These are phyloP conservation scores for Fusarium goolgardi DNA, from an alignment of 2,329 filamentous ascomycete species.

Conservation along the genomic window DNA sequence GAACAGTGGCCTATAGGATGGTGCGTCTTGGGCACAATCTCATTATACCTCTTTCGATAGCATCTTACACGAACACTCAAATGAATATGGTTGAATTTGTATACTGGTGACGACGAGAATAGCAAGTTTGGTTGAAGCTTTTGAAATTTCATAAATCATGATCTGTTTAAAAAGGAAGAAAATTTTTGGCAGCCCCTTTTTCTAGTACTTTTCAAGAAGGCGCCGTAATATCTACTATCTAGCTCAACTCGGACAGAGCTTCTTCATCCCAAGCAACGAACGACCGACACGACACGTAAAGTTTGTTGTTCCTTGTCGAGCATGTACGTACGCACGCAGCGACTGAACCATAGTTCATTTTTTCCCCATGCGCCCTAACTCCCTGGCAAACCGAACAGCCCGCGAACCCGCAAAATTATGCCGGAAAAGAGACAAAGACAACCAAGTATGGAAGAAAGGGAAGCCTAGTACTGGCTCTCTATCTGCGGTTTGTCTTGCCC, in stretches of 20 bases:
- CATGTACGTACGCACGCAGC: conserved; percentile 27
- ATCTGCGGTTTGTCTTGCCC: conserved; percentile 84
- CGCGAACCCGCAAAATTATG: conserved; percentile 38
- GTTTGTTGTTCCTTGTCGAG: conserved; percentile 20
- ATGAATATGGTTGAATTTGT: conserved; percentile 26
- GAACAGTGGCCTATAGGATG: conserved; percentile 13
- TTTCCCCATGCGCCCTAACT: conserved; percentile 49
- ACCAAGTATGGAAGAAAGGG: conserved; percentile 35
- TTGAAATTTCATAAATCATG: conserved; percentile 43
- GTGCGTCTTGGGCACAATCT: conserved; percentile 43
- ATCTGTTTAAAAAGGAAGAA: conserved; percentile 38
- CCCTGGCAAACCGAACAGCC: conserved; percentile 46
- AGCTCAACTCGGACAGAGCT: conserved; percentile 32
- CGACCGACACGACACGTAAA: conserved; percentile 24
- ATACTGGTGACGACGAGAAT: conserved; percentile 2
- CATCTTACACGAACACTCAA: conserved; percentile 35
- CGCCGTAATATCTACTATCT: conserved; percentile 42
- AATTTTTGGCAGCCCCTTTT: conserved; percentile 25
- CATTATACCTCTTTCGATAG: conserved; percentile 49
- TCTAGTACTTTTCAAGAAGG: conserved; percentile 24
- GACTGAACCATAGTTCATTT: conserved; percentile 39
- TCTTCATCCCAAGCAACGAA: conserved; percentile 38
- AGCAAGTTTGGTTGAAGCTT: conserved; percentile 24
- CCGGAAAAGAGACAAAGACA: conserved; percentile 42
- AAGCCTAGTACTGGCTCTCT: conserved; percentile 46